A percentile compares a stretch with the other conserved stretches of the same genome.
Conservation (phyloP, 2,329 filamentous ascomycete genomes). For the Apiospora marii region DNA sequence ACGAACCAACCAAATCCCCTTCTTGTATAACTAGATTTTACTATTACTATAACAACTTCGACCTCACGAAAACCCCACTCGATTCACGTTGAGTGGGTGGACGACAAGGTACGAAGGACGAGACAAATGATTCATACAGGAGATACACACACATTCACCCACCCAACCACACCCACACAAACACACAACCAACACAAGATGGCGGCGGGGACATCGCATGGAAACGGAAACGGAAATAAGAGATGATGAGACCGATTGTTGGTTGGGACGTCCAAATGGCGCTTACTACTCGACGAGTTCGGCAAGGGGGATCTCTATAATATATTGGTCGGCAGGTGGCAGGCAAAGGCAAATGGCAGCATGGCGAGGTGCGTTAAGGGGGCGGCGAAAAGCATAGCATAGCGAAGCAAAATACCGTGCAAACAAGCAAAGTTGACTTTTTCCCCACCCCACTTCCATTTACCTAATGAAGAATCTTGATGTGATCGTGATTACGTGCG, state of each 20-base stretch:
- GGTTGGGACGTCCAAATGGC: neutral
- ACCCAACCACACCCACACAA: neutral
- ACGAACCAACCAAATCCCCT: neutral
- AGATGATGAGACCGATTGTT: neutral
- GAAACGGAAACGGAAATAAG: slow-evolving; percentile 6
- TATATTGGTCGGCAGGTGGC: neutral
- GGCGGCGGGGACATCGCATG: neutral
- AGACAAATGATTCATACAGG: slow-evolving; percentile 19
- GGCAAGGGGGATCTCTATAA: neutral
- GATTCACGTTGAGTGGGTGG: neutral
- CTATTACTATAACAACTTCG: slow-evolving; percentile 18
- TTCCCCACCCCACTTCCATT: neutral
- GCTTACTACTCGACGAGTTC: neutral
- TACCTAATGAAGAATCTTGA: neutral
- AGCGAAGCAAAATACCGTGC: slow-evolving; percentile 9
- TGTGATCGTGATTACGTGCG: too few relatives aligned
- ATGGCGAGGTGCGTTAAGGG: slow-evolving; percentile 5
- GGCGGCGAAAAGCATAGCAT: slow-evolving; percentile 5
- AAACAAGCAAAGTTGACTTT: neutral
- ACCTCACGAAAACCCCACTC: neutral
- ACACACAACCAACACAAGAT: slow-evolving; percentile 6
- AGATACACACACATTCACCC: slow-evolving; percentile 18
- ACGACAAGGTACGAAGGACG: neutral
- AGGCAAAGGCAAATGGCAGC: slow-evolving; percentile 10
- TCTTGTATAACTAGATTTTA: slow-evolving; percentile 20